Evolutionary conservation across 768 basidiomycete species (phyloP).

Genomic region (Rhodotorula graminis): DNA sequence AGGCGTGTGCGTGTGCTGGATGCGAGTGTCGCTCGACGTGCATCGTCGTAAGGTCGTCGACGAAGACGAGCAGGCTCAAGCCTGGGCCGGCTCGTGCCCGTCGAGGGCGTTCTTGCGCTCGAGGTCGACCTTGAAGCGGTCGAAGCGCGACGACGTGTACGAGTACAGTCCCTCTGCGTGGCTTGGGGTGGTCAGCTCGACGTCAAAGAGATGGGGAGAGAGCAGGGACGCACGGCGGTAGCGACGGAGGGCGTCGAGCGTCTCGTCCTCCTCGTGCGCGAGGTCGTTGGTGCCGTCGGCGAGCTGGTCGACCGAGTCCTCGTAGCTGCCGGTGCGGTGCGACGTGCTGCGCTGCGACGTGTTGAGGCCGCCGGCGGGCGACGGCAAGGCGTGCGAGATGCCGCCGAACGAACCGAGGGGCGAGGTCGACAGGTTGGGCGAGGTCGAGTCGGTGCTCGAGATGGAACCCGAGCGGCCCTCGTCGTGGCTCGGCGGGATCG

Average conservation of each 20-base stretch:
- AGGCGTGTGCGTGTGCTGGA: too few species aligned
- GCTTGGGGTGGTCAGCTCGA: not conserved
- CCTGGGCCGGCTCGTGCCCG: not conserved
- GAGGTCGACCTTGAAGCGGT: slow-evolving; percentile 24
- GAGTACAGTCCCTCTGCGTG: slow-evolving; percentile 20
- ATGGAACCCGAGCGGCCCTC: not conserved
- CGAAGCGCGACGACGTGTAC: slow-evolving; percentile 22
- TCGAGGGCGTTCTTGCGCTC: slow-evolving; percentile 7
- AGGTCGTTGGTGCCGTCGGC: slow-evolving; percentile 1
- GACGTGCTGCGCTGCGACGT: not conserved
- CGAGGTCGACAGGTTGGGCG: slow-evolving; percentile 4
- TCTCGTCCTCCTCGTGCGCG: not conserved
- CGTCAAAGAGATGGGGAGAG: not conserved
- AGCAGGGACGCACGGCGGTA: slow-evolving; percentile 23
- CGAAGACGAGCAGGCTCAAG: too few species aligned
- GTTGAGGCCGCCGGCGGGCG: not conserved
- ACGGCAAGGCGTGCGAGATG: not conserved
- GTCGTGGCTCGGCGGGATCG: not conserved
- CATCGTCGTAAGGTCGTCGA: too few species aligned
- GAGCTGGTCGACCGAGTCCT: not conserved
- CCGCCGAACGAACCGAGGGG: slow-evolving; percentile 6
- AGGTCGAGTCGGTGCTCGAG: not conserved
- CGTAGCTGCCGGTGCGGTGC: slow-evolving; percentile 5
- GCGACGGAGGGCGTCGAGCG: slow-evolving; percentile 15
- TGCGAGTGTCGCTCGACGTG: too few species aligned